A percentile compares a stretch with the other conserved stretches of the same genome.
Evolutionary conservation across 2,329 filamentous ascomycete species (phyloP).

Genomic region (Corynespora cassiicola): DNA sequence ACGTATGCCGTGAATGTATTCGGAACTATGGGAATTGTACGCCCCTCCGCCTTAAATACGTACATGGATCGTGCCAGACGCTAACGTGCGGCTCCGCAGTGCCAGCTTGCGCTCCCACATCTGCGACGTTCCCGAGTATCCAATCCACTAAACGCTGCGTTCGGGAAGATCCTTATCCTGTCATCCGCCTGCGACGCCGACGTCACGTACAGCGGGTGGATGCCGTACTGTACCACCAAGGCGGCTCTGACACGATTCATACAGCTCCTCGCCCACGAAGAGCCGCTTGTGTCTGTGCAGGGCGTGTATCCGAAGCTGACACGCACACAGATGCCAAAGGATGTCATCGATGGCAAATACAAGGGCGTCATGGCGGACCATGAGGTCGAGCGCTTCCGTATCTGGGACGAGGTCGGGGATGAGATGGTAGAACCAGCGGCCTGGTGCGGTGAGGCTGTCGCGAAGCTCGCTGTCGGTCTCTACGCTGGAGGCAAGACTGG

Average conservation of each 20-base stretch:
- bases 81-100: conserved; percentile 8
- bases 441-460: conserved; percentile 28
- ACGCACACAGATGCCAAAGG: conserved; percentile 32
- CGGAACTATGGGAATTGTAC: conserved; percentile 31
- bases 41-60: neutral
- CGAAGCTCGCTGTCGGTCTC: conserved; percentile 27
- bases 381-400: conserved; percentile 31
- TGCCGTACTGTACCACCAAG: conserved; percentile 31
- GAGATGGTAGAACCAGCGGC: conserved; percentile 31
- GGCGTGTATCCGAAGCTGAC: conserved; percentile 34
- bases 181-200: conserved; percentile 26
- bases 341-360: conserved; percentile 25
- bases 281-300: conserved; percentile 24
- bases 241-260: conserved; percentile 32
- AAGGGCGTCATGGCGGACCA: conserved; percentile 32
- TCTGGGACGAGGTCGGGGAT: conserved; percentile 30
- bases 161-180: conserved; percentile 26
- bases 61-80: too few species aligned
- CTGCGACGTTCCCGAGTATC: conserved; percentile 19
- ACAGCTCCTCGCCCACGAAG: conserved; percentile 30
- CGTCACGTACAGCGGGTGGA: conserved; percentile 32
- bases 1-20: conserved; percentile 33
- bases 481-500: conserved; percentile 29
- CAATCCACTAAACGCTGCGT: conserved; percentile 22
- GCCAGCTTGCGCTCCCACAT: conserved; percentile 24